Evolutionary conservation across 495 filamentous ascomycete species (phyloP).

Genomic region (Amphirosellinia nigrospora): DNA sequence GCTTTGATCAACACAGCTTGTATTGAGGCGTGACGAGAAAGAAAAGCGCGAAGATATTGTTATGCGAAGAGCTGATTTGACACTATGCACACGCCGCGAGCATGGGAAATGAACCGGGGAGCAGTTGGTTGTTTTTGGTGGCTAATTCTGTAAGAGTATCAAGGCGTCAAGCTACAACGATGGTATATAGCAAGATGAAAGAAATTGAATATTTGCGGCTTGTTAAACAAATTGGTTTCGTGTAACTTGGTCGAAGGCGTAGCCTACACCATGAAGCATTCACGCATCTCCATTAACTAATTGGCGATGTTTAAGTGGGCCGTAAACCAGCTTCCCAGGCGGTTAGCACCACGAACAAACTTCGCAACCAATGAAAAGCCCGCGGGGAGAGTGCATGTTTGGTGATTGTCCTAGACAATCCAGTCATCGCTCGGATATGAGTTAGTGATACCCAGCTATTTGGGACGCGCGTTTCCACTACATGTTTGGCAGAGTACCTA

Average conservation of each 20-base stretch:
- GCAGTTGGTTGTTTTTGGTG: background rate
- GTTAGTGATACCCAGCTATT: background rate
- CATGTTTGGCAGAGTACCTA: background rate
- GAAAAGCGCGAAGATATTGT: background rate
- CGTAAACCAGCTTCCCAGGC: background rate
- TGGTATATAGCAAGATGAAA: background rate
- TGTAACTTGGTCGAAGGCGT: background rate
- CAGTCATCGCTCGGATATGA: background rate
- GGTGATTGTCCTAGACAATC: background rate
- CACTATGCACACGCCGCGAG: background rate
- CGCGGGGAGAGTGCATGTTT: background rate
- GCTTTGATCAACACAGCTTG: background rate
- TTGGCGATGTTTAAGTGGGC: background rate
- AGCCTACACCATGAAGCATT: background rate
- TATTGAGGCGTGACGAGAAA: background rate
- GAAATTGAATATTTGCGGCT: background rate
- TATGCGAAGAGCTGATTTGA: background rate
- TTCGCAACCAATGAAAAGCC: background rate
- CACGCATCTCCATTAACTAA: background rate
- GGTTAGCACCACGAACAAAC: background rate
- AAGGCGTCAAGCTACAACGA: background rate
- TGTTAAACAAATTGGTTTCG: background rate
- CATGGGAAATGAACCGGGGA: background rate
- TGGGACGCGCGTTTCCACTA: background rate
- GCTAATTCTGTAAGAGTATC: background rate